Percentiles rank a stretch among this genome's conserved stretches.
Conservation (phyloP, 208 protist species). For the Wallacemonas rigidus region DNA sequence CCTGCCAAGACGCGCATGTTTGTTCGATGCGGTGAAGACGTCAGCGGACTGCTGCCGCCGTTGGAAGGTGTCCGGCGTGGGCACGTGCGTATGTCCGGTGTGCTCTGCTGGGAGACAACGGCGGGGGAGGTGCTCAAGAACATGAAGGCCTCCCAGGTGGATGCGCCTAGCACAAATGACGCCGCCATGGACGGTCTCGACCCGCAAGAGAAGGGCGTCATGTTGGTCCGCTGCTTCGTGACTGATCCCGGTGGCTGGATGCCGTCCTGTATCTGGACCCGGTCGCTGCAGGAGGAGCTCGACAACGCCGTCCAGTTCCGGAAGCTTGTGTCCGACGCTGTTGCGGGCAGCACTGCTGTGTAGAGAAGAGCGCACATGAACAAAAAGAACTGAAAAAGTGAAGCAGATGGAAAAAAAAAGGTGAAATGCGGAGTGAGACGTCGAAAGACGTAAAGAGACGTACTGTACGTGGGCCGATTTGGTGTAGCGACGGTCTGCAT, state of each 20-base stretch:
- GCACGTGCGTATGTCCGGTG: slow-evolving; percentile 28
- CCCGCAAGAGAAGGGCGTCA: slow-evolving; percentile 23
- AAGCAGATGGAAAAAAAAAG: slow-evolving; percentile 7
- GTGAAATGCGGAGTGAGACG: neutral
- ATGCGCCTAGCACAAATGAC: neutral
- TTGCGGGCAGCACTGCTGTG: slow-evolving; percentile 10
- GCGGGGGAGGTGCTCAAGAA: slow-evolving; percentile 10
- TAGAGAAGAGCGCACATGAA: neutral
- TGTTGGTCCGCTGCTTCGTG: slow-evolving; percentile 25
- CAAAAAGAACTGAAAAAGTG: neutral
- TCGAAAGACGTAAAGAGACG: too few relatives aligned
- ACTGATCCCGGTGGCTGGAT: slow-evolving; percentile 35
- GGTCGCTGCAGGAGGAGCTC: slow-evolving; percentile 19
- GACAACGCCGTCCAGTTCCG: slow-evolving; percentile 22
- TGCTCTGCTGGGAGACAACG: slow-evolving; percentile 33
- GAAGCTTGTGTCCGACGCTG: slow-evolving; percentile 13
- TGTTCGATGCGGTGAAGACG: slow-evolving; percentile 37
- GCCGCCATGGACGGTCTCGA: slow-evolving; percentile 5
- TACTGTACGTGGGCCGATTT: too few relatives aligned
- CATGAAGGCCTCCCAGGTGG: neutral
- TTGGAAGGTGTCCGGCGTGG: slow-evolving; percentile 27
- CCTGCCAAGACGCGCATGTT: slow-evolving; percentile 25
- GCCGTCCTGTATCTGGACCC: slow-evolving; percentile 19
- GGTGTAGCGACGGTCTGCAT: too few relatives aligned
- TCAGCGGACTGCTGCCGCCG: slow-evolving; percentile 31